Percentiles rank a stretch among this genome's conserved stretches.
These are phyloP conservation scores for Aureococcus anophagefferens DNA, from an alignment of 108 stramenopile species.

Conservation along the genomic window DNA sequence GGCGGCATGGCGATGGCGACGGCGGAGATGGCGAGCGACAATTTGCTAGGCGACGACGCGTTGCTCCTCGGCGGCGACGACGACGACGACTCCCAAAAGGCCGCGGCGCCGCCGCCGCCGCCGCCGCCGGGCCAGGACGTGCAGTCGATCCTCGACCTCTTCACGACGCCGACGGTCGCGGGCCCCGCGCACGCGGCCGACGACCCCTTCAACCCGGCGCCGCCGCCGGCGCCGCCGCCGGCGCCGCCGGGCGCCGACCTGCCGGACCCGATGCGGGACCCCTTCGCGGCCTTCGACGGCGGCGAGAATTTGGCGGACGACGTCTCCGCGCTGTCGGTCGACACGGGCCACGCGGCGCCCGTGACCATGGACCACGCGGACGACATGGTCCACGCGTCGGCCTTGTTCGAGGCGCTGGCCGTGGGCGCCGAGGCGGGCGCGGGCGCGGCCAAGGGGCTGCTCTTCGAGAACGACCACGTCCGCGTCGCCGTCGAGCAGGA, in stretches of 20 bases:
- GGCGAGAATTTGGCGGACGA: background rate
- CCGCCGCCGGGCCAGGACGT: no score
- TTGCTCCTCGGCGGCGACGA: background rate
- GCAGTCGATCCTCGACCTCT: slow-evolving; percentile 9
- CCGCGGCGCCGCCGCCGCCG: background rate
- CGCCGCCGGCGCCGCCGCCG: background rate
- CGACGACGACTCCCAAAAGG: slow-evolving; percentile 4
- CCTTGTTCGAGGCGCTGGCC: no score
- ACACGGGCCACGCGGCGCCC: background rate
- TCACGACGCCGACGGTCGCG: background rate
- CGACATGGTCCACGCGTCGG: background rate
- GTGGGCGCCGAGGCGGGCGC: no score
- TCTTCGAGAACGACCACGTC: background rate
- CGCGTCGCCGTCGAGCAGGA: slow-evolving; percentile 2
- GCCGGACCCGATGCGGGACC: background rate
- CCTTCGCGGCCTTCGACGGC: background rate
- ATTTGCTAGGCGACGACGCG: slow-evolving; percentile 10
- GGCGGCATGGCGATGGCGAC: slow-evolving; percentile 6
- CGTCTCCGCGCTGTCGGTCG: background rate
- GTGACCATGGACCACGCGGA: background rate
- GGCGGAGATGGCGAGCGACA: slow-evolving; percentile 18
- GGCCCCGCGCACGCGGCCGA: background rate
- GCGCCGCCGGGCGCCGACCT: background rate
- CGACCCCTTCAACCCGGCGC: background rate
- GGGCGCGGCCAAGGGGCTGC: background rate